phyloP scores from a whole-genome alignment of 2,329 filamentous ascomycete genomes.

The Aureobasidium subglaciale region DNA sequence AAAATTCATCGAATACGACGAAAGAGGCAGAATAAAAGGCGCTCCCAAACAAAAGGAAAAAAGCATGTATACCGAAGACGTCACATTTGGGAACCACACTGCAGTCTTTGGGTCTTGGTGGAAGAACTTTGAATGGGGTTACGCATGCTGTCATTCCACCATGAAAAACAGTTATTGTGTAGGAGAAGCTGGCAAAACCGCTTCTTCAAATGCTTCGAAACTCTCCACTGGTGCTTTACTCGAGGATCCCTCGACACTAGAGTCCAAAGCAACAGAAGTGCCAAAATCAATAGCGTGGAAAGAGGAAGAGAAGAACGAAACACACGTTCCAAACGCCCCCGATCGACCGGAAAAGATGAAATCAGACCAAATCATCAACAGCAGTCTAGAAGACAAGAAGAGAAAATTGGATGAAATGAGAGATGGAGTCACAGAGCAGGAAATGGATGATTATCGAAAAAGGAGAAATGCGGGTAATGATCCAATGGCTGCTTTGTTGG shows the following conservation, averaged over 20 bases:
- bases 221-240: slow-evolving; percentile 45
- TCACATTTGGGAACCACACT: slow-evolving; percentile 83
- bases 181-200: slow-evolving; percentile 75
- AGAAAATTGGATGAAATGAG: slow-evolving; percentile 73
- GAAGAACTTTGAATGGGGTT: slow-evolving; percentile 92
- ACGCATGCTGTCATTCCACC: slow-evolving; percentile 86
- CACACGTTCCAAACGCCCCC: slow-evolving; percentile 38
- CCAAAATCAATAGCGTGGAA: slow-evolving; percentile 36
- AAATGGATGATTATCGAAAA: slow-evolving; percentile 77
- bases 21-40: slow-evolving; percentile 84
- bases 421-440: slow-evolving; percentile 69
- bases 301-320: slow-evolving; percentile 34
- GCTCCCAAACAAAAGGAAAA: slow-evolving; percentile 66
- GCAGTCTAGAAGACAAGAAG: slow-evolving; percentile 47
- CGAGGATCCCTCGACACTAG: slow-evolving; percentile 19
- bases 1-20: slow-evolving; percentile 88
- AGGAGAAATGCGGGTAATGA: slow-evolving; percentile 69
- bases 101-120: slow-evolving; percentile 97
- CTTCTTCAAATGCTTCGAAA: slow-evolving; percentile 69
- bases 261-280: slow-evolving; percentile 22
- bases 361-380: slow-evolving; percentile 27
- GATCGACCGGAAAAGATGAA: slow-evolving; percentile 36
- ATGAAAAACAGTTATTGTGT: slow-evolving; percentile 98
- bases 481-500: slow-evolving; percentile 78
- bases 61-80: slow-evolving; percentile 87